Conservation (phyloP, 139 green algal genomes). For the Parachlorella kessleri region DNA sequence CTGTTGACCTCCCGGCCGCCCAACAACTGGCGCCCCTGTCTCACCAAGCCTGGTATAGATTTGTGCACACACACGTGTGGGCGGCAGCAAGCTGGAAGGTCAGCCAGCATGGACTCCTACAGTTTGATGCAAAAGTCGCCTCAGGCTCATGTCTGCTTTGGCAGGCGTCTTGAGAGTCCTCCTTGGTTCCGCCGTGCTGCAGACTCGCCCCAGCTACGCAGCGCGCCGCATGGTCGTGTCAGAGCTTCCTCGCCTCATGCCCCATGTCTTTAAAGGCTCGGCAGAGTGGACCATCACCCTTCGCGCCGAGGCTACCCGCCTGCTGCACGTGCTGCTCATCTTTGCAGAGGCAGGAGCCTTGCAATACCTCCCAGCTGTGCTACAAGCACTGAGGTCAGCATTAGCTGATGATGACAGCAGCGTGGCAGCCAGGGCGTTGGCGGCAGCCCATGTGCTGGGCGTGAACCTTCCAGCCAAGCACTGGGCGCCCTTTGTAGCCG, state of each 20-base stretch:
- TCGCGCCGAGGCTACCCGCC: conserved; percentile 48
- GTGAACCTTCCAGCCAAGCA: conserved; percentile 34
- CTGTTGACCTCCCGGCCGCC: too few species aligned
- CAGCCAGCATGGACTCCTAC: too few species aligned
- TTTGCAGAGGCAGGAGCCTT: conserved; percentile 43
- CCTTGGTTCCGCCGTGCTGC: too few species aligned
- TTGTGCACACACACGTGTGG: too few species aligned
- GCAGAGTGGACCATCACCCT: conserved; percentile 11
- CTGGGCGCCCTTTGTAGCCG: conserved; percentile 68
- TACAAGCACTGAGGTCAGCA: conserved; percentile 48
- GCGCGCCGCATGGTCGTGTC: neutral
- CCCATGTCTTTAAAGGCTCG: neutral
- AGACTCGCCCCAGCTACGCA: neutral
- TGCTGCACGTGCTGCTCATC: conserved; percentile 41
- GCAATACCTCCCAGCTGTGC: conserved; percentile 45
- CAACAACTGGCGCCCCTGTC: too few species aligned
- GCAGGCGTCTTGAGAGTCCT: too few species aligned
- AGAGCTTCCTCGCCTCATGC: neutral
- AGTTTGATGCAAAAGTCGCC: too few species aligned
- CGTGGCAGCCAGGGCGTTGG: conserved; percentile 44
- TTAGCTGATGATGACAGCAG: conserved; percentile 64
- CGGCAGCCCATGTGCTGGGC: conserved; percentile 51
- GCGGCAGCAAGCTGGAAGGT: too few species aligned
- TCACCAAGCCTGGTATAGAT: too few species aligned
- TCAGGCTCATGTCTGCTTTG: too few species aligned